Evolutionary conservation across 805 yeast species (phyloP).

Genomic region (Lipomyces oligophaga): DNA sequence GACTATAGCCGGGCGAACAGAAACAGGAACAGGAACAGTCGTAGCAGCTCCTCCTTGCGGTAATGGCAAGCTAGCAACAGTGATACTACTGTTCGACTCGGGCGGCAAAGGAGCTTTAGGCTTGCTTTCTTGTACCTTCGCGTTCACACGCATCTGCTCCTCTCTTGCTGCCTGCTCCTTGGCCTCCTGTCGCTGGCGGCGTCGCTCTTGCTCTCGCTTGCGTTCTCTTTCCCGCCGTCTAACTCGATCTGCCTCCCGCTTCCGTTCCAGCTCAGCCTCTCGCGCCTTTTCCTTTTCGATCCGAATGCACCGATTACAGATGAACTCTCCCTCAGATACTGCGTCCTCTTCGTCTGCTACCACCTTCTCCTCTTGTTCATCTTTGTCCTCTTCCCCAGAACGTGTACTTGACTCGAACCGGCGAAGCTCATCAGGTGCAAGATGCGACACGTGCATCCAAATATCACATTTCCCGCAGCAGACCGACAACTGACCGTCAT

Average conservation of each 20-base stretch:
- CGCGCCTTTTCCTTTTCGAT: conserved; percentile 15
- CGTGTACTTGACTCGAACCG: conserved; percentile 16
- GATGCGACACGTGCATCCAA: conserved; percentile 43
- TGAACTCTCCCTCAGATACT: conserved; percentile 14
- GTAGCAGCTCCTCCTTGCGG: too few species aligned
- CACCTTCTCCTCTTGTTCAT: conserved; percentile 4
- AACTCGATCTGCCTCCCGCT: conserved; percentile 18
- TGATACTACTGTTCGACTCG: not conserved
- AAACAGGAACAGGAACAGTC: too few species aligned
- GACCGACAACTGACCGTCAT: conserved; percentile 40
- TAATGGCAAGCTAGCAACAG: too few species aligned
- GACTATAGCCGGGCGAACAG: too few species aligned
- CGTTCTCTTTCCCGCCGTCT: conserved; percentile 27
- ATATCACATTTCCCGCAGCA: conserved; percentile 41
- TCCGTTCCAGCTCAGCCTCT: conserved; percentile 17
- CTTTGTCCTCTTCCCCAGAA: conserved; percentile 5
- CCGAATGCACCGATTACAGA: conserved; percentile 21
- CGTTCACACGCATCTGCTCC: not conserved
- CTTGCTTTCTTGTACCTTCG: not conserved
- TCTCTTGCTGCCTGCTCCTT: conserved; percentile 5
- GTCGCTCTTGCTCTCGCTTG: conserved; percentile 16
- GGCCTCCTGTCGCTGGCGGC: conserved; percentile 5
- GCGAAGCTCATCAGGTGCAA: conserved; percentile 29
- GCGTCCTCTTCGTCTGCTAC: conserved; percentile 7
- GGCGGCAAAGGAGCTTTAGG: not conserved